phyloP scores from a whole-genome alignment of 192 early-diverging fungal species.

The Pilobolus umbonatus region DNA sequence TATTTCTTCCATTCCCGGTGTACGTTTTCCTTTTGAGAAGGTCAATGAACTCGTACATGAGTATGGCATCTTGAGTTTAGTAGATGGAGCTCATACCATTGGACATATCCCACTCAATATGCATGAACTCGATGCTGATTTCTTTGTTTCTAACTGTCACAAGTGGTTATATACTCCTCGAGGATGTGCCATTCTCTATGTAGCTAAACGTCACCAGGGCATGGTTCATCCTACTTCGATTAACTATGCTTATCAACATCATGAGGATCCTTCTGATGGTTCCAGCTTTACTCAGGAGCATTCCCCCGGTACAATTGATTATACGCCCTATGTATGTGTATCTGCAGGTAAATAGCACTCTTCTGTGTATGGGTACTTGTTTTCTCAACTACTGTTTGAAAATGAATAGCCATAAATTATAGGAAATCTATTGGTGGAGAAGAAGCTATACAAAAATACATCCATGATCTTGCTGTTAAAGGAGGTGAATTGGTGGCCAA shows the following conservation, averaged over 20 bases:
- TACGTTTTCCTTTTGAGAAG: constrained; percentile 37
- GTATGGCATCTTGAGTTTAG: constrained; percentile 48
- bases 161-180: constrained; percentile 60
- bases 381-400: no score
- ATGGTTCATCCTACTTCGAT: constrained; percentile 41
- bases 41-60: constrained; percentile 34
- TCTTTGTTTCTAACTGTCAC: constrained; percentile 58
- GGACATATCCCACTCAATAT: constrained; percentile 54
- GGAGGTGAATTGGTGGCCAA: constrained; percentile 56
- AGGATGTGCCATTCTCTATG: constrained; percentile 51
- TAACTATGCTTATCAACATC: constrained; percentile 26
- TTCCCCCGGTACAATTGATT: constrained; percentile 36
- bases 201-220: constrained; percentile 42
- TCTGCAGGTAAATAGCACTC: constrained; percentile 13
- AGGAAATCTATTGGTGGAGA: constrained; percentile 56
- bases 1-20: constrained; percentile 46
- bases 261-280: background rate
- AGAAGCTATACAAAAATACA: constrained; percentile 49
- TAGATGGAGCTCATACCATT: constrained; percentile 65
- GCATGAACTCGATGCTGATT: constrained; percentile 52
- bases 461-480: constrained; percentile 45
- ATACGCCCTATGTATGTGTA: constrained; percentile 13
- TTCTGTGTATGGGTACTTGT: no score
- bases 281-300: constrained; percentile 30
- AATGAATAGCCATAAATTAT: constrained; percentile 39